phyloP scores from a whole-genome alignment of 805 yeast genomes.

The Cyberlindnera suaveolens region DNA sequence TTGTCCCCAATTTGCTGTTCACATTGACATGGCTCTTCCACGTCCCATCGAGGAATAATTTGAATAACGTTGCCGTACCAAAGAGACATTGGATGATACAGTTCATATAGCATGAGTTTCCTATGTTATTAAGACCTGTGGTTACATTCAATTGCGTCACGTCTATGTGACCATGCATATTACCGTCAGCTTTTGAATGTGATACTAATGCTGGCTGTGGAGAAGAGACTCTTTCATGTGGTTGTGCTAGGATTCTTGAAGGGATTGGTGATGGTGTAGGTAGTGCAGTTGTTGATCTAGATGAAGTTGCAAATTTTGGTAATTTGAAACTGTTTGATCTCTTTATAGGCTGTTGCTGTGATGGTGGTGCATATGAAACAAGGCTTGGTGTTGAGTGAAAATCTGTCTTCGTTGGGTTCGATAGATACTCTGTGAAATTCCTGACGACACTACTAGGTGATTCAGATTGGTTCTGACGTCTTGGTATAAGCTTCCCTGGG shows the following conservation, averaged over 20 bases:
- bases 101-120: slow-evolving; percentile 92
- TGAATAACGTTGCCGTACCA: slow-evolving; percentile 61
- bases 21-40: slow-evolving; percentile 66
- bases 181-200: neutral
- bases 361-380: slow-evolving; percentile 7
- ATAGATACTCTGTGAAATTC: slow-evolving; percentile 13
- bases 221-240: neutral
- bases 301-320: slow-evolving; percentile 3
- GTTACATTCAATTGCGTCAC: slow-evolving; percentile 29
- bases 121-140: slow-evolving; percentile 75
- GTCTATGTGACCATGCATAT: slow-evolving; percentile 1
- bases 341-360: slow-evolving; percentile 6
- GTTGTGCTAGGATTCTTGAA: neutral
- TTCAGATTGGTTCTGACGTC: slow-evolving; percentile 3
- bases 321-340: slow-evolving; percentile 6
- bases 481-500: slow-evolving; percentile 12
- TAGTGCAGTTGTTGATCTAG: slow-evolving; percentile 1
- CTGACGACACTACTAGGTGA: slow-evolving; percentile 4
- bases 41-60: slow-evolving; percentile 53
- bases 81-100: slow-evolving; percentile 81
- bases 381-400: slow-evolving; percentile 3
- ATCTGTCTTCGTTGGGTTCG: slow-evolving; percentile 15
- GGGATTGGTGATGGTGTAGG: slow-evolving; percentile 6
- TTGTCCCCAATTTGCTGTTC: slow-evolving; percentile 69
- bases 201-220: slow-evolving; percentile 7